Evolutionary conservation across 768 basidiomycete species (phyloP), one percentile per base, ranked within the genome.

Genomic region (Trametes cinnabarina): DNA sequence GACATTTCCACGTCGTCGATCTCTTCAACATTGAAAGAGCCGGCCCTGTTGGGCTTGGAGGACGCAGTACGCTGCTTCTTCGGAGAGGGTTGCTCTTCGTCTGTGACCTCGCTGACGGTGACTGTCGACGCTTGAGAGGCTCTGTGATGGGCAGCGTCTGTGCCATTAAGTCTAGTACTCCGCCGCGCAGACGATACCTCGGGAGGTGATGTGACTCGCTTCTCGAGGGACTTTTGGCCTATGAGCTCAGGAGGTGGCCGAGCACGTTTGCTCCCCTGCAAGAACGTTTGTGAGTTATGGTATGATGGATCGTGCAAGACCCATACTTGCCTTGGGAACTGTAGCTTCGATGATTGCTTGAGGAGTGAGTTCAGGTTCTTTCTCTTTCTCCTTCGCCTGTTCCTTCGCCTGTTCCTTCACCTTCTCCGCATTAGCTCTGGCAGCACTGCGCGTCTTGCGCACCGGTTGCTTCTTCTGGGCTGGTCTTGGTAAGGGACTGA

Each of bases 281-380:
- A 58, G 40, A 59, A 57, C 23, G 43, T 32, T 7, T 12, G 64
- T 20, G 65, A 55, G 23, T 7, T 20, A 53, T 8, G 26, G 37
- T 25, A 26, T 19, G 47, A 7, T 3, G 14, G 15, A 37, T 5
- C n/a, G 19, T 55, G 39, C 4, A 39, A 23, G 32, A 49, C 23
- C 2, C 7, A 3, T 17, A 71, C 79, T 57, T 57, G 84, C 85
- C 78, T 84, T 88, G 14, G 90, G 90, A 12, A 91, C 66, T 2
- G 89, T 90, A 3, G 88, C 87, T 71, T 90, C 87, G 43, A 92
- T 87, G 48, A 89, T 86, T 35, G 82, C 82, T 61, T 87, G 87
- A 1, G 85, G 80, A 34, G 84, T 82, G 47, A 76, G 23, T 52
- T 69, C 69, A 1, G 62, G 60, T 25, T 64, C 63, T 26, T 63